Conservation (phyloP, 2,329 filamentous ascomycete species). For the Aureobasidium pullulans region DNA sequence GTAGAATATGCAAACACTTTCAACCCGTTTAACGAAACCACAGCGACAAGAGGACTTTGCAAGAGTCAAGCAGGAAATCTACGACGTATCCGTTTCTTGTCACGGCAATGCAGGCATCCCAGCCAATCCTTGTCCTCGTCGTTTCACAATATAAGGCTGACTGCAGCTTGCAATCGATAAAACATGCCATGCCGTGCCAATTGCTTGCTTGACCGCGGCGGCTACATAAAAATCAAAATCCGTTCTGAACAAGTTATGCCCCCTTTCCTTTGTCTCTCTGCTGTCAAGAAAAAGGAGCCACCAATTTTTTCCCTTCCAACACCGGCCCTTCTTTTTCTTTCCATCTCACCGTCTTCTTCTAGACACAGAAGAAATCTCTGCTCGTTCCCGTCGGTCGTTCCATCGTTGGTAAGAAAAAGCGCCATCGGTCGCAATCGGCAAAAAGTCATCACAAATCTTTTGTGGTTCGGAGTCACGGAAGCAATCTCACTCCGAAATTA, state of each 20-base stretch:
- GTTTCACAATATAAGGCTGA: slow-evolving; percentile 7
- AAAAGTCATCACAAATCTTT: neutral
- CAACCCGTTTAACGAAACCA: neutral
- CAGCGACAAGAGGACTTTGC: neutral
- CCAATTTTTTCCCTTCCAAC: neutral
- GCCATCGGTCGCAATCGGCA: neutral
- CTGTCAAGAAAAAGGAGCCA: neutral
- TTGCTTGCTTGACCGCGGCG: neutral
- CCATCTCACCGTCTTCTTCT: neutral
- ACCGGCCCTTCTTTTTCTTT: neutral
- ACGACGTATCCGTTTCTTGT: neutral
- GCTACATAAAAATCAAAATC: no score
- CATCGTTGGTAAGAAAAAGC: neutral
- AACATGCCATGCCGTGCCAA: neutral
- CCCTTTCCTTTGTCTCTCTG: neutral
- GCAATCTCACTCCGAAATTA: slow-evolving; percentile 1
- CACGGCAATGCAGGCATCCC: neutral
- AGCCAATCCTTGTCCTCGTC: neutral
- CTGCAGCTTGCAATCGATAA: neutral
- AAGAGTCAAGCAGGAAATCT: neutral
- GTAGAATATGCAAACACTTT: neutral
- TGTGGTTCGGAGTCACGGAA: slow-evolving; percentile 4
- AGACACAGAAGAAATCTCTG: neutral
- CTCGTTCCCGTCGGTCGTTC: neutral
- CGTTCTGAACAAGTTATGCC: neutral